Base-by-base conservation (phyloP, 1,139 yeast genomes). In the Blastobotrys proliferans region DNA sequence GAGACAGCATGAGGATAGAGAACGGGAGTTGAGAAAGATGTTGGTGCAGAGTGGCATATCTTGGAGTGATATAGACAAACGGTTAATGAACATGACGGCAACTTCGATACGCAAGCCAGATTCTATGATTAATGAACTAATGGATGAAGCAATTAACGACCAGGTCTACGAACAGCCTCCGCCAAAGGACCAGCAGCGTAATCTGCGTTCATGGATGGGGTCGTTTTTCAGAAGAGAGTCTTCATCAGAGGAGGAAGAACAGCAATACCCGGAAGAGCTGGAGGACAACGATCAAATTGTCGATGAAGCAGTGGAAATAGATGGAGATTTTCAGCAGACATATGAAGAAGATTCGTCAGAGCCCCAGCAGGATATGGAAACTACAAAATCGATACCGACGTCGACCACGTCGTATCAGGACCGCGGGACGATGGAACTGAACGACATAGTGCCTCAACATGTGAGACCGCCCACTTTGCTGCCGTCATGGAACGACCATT, bases 31-130 rank as follows among this genome's bases (percentile, higher is more conserved):
- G 44, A 57, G 66, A 24, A 63, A 62, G 38, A 49, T 76, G 48
- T 63, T 75, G 43, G 65, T 63, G 29, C 73, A 72, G 45, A 69
- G 68, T 45, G 79, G 78, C 20, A 61, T 74, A 22, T 62, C 76
- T 1, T 58, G 68, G 9, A 55, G 68, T 14, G 77, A 74, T 40
- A 63, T 75, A 1, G 79, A 75, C 44, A 57, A 62, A 25, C 58
- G 67, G 32, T 51, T 74, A 29, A 57, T 58, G 37, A 55, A 55
- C 27, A 43, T 56, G 44, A 34, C 46, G 6, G 51, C 56, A 1
- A 56, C 60, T 1, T 50, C 58, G 4, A 48, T 57, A 2, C 46
- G 56, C 25, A 48, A 49, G 20, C 63, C 63, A 1, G 53, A 53
- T 25, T 46, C 46, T 16, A 54, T 55, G 19, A 44, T 58, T 11